Percentiles rank a stretch among this genome's conserved stretches.
phyloP scores from a whole-genome alignment of 2,329 filamentous ascomycete species.

The Aspergillus sojae region DNA sequence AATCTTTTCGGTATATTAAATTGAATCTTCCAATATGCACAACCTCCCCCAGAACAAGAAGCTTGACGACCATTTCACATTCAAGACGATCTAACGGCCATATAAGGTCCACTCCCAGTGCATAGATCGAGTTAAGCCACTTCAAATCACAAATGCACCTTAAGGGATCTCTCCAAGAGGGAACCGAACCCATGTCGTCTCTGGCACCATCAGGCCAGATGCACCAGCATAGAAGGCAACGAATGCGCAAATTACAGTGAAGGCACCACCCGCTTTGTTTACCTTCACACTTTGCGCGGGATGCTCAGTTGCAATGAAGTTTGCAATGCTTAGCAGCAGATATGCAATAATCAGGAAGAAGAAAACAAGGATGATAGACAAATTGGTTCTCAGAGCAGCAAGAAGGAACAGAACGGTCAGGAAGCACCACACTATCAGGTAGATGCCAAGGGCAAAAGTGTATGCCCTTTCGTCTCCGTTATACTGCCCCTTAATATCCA shows the following conservation, averaged over 20 bases:
- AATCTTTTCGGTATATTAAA: no score
- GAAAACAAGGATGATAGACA: slow-evolving; percentile 61
- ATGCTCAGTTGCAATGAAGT: slow-evolving; percentile 51
- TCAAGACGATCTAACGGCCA: no score
- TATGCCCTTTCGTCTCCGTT: slow-evolving; percentile 40
- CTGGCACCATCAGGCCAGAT: slow-evolving; percentile 45
- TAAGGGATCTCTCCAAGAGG: slow-evolving; percentile 40
- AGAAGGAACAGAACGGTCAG: slow-evolving; percentile 60
- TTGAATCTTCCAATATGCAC: no score
- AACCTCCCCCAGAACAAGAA: no score
- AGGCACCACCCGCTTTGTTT: slow-evolving; percentile 49
- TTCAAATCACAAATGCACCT: fast-evolving
- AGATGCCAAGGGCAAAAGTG: slow-evolving; percentile 60
- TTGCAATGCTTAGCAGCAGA: slow-evolving; percentile 57
- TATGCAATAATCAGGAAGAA: slow-evolving; percentile 62
- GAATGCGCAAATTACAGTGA: slow-evolving; percentile 41
- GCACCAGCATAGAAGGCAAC: slow-evolving; percentile 46
- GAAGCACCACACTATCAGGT: slow-evolving; percentile 63
- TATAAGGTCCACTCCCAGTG: no score
- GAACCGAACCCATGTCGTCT: slow-evolving; percentile 47
- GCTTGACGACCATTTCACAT: no score
- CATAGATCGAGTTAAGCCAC: neutral
- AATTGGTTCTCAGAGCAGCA: slow-evolving; percentile 60
- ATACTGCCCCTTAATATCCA: slow-evolving; percentile 55
- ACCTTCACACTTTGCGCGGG: slow-evolving; percentile 43